Percentiles rank a stretch among this genome's conserved stretches.
phyloP scores from a whole-genome alignment of 345 rosid genomes.

The Eucalyptus lansdowneana region DNA sequence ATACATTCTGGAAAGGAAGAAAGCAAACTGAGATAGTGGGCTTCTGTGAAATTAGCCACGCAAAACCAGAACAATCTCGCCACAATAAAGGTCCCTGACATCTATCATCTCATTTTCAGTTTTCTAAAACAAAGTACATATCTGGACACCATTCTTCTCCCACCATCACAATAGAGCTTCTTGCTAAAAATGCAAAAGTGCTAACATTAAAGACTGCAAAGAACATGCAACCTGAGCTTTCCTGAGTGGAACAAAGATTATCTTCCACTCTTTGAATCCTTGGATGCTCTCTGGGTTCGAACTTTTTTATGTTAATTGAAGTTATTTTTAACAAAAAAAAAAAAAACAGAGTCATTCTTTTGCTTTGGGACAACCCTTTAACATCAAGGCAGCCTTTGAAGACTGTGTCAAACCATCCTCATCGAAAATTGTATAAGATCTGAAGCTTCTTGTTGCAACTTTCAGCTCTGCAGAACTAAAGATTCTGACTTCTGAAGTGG shows the following conservation, averaged over 20 bases:
- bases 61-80: background rate
- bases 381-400: background rate
- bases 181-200: background rate
- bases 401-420: background rate
- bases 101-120: background rate
- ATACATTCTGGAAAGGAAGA: background rate
- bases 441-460: background rate
- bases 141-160: background rate
- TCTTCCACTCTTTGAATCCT: background rate
- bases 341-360: background rate
- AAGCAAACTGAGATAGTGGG: background rate
- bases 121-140: background rate
- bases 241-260: background rate
- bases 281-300: background rate
- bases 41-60: background rate
- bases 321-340: no score
- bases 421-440: background rate
- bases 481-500: background rate
- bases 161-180: background rate
- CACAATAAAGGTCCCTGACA: background rate
- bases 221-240: background rate
- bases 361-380: background rate
- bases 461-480: background rate
- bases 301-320: background rate
- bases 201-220: background rate